Evolutionary conservation across 768 basidiomycete genomes (phyloP).

Genomic region (Leccinum variicolor): DNA sequence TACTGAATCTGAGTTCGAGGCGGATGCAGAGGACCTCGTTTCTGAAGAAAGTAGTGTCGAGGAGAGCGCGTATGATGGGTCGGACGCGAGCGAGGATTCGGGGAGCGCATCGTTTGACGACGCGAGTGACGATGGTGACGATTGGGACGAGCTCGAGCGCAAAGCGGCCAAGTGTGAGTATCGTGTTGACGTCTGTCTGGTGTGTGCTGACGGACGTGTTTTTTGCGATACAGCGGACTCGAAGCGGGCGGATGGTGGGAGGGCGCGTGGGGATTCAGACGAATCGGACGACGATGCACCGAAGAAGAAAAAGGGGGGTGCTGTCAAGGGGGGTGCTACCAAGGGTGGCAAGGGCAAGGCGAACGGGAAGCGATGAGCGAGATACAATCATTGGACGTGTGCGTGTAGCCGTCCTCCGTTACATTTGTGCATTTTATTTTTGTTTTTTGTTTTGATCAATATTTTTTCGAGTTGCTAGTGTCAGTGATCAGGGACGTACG

Average conservation of each 20-base stretch:
- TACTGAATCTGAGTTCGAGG: constrained; percentile 66
- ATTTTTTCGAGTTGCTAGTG: not conserved
- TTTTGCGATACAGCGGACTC: constrained; percentile 40
- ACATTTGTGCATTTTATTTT: not conserved
- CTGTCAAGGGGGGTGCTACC: constrained; percentile 15
- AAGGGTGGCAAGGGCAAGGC: constrained; percentile 37
- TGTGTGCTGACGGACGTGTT: not conserved
- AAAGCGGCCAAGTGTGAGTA: constrained; percentile 82
- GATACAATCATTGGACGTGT: not conserved
- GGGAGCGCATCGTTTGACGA: constrained; percentile 63
- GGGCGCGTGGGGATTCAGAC: constrained; percentile 44
- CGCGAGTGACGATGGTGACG: constrained; percentile 77
- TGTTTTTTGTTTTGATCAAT: not conserved
- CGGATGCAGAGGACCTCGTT: constrained; percentile 41
- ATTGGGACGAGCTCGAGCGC: constrained; percentile 94
- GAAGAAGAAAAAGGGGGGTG: constrained; percentile 41
- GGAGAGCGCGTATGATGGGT: constrained; percentile 54
- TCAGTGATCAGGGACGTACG: too few species aligned
- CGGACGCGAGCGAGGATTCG: constrained; percentile 52
- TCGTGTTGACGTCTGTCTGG: not conserved
- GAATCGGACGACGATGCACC: constrained; percentile 49
- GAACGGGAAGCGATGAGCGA: constrained; percentile 38
- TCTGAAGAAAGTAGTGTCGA: constrained; percentile 46
- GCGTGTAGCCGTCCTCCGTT: not conserved
- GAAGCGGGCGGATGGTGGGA: constrained; percentile 41